phyloP scores from a whole-genome alignment of 208 protist genomes.

The Acanthamoeba healyi region DNA sequence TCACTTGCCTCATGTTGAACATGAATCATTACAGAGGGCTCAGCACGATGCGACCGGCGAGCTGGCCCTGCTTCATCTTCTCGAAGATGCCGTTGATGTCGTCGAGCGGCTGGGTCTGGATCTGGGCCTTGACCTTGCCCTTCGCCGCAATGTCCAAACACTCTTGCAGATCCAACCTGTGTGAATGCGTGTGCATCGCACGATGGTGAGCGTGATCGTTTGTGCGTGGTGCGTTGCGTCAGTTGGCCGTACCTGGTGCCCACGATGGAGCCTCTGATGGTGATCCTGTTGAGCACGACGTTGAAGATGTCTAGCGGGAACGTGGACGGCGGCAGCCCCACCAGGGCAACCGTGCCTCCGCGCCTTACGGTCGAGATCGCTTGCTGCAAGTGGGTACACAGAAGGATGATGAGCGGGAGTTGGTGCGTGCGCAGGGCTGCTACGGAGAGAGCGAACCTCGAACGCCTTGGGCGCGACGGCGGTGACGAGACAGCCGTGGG shows the following conservation, averaged over 20 bases:
- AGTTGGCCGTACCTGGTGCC: background rate
- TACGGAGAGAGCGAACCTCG: background rate
- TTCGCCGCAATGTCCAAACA: background rate
- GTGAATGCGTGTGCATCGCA: background rate
- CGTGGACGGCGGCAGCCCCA: background rate
- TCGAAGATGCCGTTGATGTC: constrained; percentile 27
- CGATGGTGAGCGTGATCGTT: too few relatives aligned
- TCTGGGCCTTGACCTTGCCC: constrained; percentile 25
- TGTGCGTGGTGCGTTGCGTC: too few relatives aligned
- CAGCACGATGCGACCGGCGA: background rate
- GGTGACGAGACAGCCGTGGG: constrained; percentile 11
- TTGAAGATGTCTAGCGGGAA: constrained; percentile 49
- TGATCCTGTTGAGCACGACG: constrained; percentile 55
- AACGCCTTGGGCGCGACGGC: constrained; percentile 27
- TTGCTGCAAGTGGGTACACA: too few relatives aligned
- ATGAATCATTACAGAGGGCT: background rate
- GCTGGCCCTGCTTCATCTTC: background rate
- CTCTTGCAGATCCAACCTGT: constrained; percentile 20
- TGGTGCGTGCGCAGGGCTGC: background rate
- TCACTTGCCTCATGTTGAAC: too few relatives aligned
- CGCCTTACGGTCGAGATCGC: constrained; percentile 1
- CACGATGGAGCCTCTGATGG: constrained; percentile 1
- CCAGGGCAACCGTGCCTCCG: constrained; percentile 14
- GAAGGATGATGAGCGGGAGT: background rate
- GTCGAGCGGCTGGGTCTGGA: constrained; percentile 19